A percentile compares a stretch with the other conserved stretches of the same genome.
Evolutionary conservation across 192 early-diverging fungal species (phyloP).

Genomic region (Backusella circina): DNA sequence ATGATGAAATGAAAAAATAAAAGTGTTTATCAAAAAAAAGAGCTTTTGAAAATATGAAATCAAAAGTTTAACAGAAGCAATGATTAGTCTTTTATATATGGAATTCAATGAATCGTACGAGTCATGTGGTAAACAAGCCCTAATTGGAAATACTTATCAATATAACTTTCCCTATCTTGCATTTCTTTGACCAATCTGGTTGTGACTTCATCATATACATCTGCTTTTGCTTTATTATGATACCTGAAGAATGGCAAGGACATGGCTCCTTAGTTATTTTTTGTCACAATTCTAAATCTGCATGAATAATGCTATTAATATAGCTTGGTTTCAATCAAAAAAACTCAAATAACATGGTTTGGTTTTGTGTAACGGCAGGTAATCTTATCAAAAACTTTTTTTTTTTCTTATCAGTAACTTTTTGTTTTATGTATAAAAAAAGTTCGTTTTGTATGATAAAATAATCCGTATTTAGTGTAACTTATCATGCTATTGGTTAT

Average conservation of each 20-base stretch:
- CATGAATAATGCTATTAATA: background rate
- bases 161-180: background rate
- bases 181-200: conserved; percentile 1
- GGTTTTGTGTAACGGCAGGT: background rate
- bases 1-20: background rate
- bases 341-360: background rate
- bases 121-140: conserved; percentile 1
- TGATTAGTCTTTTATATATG: background rate
- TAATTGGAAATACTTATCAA: background rate
- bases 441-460: background rate
- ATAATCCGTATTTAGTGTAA: background rate
- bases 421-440: background rate
- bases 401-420: background rate
- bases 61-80: background rate
- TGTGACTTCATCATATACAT: background rate
- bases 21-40: background rate
- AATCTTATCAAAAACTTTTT: background rate
- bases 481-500: background rate
- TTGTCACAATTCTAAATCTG: background rate
- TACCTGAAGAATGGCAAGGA: background rate
- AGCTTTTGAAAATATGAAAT: background rate
- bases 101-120: background rate
- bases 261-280: background rate
- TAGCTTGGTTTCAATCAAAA: background rate
- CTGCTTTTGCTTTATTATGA: background rate